A percentile compares a stretch with the other conserved stretches of the same genome.
phyloP scores from a whole-genome alignment of 2,329 filamentous ascomycete genomes.

The Thyridium curvatum region DNA sequence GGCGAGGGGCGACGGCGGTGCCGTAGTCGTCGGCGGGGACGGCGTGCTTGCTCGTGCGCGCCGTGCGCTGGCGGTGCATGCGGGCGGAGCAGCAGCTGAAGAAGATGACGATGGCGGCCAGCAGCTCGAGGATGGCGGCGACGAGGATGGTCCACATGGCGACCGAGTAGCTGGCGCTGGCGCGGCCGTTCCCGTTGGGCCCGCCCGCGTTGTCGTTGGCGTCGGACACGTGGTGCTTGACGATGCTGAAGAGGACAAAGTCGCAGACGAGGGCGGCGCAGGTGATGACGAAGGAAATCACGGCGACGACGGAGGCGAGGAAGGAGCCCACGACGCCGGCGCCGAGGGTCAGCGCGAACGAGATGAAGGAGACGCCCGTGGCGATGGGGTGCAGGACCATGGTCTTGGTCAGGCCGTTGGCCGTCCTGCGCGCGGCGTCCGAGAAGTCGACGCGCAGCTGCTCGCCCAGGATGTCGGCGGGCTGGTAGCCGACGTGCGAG shows the following conservation, averaged over 20 bases:
- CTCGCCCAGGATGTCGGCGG: slow-evolving; percentile 34
- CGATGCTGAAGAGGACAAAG: slow-evolving; percentile 49
- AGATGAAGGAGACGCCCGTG: slow-evolving; percentile 50
- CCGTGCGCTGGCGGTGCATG: slow-evolving; percentile 28
- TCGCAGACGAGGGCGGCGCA: slow-evolving; percentile 45
- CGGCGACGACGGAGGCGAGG: slow-evolving; percentile 40
- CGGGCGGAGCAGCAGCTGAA: slow-evolving; percentile 54
- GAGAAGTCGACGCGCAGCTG: slow-evolving; percentile 32
- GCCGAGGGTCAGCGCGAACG: slow-evolving; percentile 48
- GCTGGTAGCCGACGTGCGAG: slow-evolving; percentile 49
- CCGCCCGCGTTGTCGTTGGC: slow-evolving; percentile 41
- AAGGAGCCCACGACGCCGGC: slow-evolving; percentile 46
- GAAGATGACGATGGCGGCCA: slow-evolving; percentile 52
- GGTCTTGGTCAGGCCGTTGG: slow-evolving; percentile 45
- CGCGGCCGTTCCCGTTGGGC: slow-evolving; percentile 20
- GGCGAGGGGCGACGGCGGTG: slow-evolving; percentile 10
- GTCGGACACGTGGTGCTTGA: slow-evolving; percentile 32
- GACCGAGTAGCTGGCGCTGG: slow-evolving; percentile 41
- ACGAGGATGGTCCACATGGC: slow-evolving; percentile 56
- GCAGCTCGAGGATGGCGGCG: slow-evolving; percentile 45
- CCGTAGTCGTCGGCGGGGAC: slow-evolving; percentile 8
- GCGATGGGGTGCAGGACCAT: slow-evolving; percentile 59
- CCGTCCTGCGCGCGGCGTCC: slow-evolving; percentile 19
- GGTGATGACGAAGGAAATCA: slow-evolving; percentile 41
- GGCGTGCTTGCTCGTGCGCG: slow-evolving; percentile 15